A percentile compares a stretch with the other conserved stretches of the same genome.
phyloP scores from a whole-genome alignment of 2,329 filamentous ascomycete species.

The Epichloe sp. region DNA sequence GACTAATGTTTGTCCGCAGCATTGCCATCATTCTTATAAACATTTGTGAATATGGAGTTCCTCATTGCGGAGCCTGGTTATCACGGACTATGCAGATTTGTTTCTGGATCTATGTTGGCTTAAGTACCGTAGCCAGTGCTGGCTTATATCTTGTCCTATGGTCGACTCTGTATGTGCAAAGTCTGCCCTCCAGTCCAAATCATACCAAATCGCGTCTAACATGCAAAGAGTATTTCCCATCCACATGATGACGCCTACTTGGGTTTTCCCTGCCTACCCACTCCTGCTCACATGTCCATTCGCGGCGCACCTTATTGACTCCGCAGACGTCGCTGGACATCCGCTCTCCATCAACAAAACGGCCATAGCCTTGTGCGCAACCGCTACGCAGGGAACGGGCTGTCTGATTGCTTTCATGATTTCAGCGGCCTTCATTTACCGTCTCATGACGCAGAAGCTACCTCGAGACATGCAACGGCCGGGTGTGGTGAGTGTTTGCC shows the following conservation, averaged over 20 bases:
- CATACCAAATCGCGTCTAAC: background rate
- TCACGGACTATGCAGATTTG: conserved; percentile 45
- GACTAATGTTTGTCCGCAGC: background rate
- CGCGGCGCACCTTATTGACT: conserved; percentile 43
- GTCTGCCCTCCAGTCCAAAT: background rate
- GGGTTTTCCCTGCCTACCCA: conserved; percentile 80
- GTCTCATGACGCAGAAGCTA: conserved; percentile 78
- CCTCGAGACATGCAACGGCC: conserved; percentile 63
- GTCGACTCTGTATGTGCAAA: conserved; percentile 37
- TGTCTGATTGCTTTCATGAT: conserved; percentile 59
- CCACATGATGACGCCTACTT: conserved; percentile 74
- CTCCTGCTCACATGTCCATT: conserved; percentile 65
- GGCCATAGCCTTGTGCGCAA: conserved; percentile 34
- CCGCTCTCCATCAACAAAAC: conserved; percentile 19
- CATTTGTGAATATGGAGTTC: conserved; percentile 60
- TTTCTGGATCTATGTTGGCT: conserved; percentile 61
- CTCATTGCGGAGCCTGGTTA: conserved; percentile 50
- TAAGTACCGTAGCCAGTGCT: conserved; percentile 55
- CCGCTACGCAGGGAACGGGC: conserved; percentile 40
- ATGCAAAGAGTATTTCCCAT: conserved; percentile 43
- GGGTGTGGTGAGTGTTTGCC: conserved; percentile 41
- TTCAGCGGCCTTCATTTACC: conserved; percentile 71
- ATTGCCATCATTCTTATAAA: conserved; percentile 68
- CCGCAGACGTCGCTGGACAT: conserved; percentile 19
- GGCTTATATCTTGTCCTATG: conserved; percentile 64